These are phyloP conservation scores for Cytospora chrysosperma DNA, from an alignment of 2,329 filamentous ascomycete genomes.

Conservation along the genomic window DNA sequence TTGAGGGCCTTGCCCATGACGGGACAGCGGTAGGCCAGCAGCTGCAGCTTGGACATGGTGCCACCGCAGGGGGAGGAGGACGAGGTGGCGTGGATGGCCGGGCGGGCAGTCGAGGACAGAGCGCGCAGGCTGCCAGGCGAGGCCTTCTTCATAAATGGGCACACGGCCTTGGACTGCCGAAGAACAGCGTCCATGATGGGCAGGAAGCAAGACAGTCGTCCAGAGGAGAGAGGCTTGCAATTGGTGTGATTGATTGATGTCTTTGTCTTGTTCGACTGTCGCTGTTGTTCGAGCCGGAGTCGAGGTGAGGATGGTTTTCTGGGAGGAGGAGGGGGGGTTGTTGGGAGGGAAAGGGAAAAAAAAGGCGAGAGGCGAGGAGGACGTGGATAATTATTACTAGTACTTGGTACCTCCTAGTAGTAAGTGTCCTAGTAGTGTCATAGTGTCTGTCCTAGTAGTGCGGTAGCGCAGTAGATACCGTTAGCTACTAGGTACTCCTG, in stretches of 20 bases:
- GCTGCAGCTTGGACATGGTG: slow-evolving; percentile 95
- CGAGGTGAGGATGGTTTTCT: neutral
- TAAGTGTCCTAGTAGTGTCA: neutral
- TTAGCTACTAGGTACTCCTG: too few species aligned
- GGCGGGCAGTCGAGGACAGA: slow-evolving; percentile 71
- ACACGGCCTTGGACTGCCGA: slow-evolving; percentile 94
- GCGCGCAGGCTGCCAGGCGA: slow-evolving; percentile 88
- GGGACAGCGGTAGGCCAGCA: slow-evolving; percentile 90
- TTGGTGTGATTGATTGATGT: too few species aligned
- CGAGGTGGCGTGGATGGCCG: slow-evolving; percentile 49
- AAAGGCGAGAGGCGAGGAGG: neutral
- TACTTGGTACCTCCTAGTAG: neutral
- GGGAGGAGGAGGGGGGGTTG: neutral
- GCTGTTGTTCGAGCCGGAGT: neutral
- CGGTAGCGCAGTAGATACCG: too few species aligned
- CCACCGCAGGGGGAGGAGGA: slow-evolving; percentile 72
- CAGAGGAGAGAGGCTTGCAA: neutral
- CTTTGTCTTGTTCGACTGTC: neutral
- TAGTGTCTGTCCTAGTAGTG: too few species aligned
- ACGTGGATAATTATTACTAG: neutral
- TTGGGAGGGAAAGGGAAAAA: neutral
- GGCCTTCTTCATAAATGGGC: slow-evolving; percentile 94
- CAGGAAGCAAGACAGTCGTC: neutral
- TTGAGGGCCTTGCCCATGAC: slow-evolving; percentile 98
- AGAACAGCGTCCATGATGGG: slow-evolving; percentile 84